Conservation (phyloP, 192 early-diverging fungal species). For the Diversispora epigaea region DNA sequence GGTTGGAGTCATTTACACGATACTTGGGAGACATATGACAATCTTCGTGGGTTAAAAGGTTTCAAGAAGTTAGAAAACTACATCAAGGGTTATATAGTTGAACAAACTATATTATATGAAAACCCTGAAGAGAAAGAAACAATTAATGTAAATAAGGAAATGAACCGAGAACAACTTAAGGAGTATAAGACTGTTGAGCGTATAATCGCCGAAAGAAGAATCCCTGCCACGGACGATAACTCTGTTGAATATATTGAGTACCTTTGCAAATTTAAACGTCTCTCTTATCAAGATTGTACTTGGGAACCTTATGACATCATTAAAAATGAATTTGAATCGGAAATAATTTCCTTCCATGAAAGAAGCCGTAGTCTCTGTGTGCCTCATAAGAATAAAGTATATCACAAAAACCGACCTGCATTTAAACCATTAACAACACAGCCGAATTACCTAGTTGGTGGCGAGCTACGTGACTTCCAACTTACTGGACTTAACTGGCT, state of each 20-base stretch:
- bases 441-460: slow-evolving; percentile 80
- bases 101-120: slow-evolving; percentile 1
- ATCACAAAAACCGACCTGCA: slow-evolving; percentile 61
- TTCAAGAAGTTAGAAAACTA: slow-evolving; percentile 90
- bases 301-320: slow-evolving; percentile 81
- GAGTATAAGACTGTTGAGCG: slow-evolving; percentile 90
- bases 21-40: slow-evolving; percentile 79
- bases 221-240: slow-evolving; percentile 40
- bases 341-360: slow-evolving; percentile 86
- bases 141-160: slow-evolving; percentile 79
- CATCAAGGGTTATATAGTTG: slow-evolving; percentile 43
- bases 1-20: slow-evolving; percentile 86
- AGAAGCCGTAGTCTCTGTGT: slow-evolving; percentile 69
- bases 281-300: slow-evolving; percentile 85
- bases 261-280: slow-evolving; percentile 87
- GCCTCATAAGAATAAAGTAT: slow-evolving; percentile 66
- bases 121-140: slow-evolving; percentile 85
- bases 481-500: slow-evolving; percentile 95
- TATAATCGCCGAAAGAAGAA: slow-evolving; percentile 70
- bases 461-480: slow-evolving; percentile 94
- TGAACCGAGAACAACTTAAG: slow-evolving; percentile 74
- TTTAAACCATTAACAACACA: slow-evolving; percentile 79
- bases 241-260: slow-evolving; percentile 70
- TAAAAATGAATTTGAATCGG: slow-evolving; percentile 65
- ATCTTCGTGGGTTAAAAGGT: slow-evolving; percentile 74